Evolutionary conservation across 805 yeast genomes (phyloP), one percentile per base, ranked within the genome.

Genomic region (Pichia ethanolica): DNA sequence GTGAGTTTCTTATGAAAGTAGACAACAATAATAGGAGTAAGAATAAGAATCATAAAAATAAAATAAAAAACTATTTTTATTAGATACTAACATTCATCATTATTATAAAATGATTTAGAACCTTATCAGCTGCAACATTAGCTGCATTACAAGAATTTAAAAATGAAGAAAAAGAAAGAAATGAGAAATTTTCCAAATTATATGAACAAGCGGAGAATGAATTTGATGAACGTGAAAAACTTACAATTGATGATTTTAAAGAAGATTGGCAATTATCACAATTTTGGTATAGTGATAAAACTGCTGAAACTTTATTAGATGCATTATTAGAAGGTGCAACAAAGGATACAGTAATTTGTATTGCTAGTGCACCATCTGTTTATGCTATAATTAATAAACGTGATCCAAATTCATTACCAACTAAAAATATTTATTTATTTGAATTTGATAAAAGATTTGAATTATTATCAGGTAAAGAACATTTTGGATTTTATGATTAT

Each of bases 231-330:
- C 58, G 65, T 44, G 49, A 48, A 25, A 37, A 47, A 11, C 46
- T 61, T 11, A 50, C 65, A 25, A 90, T 90, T 66, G 87, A 83
- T 47, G 72, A 79, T 37, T 89, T 89, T 65, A 74, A 85, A 61
- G 97, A 89, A 66, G 96, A 89, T 66, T 89, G 97, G 97, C 93
- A 88, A 61, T 72, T 90, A 37, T 88, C 96, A 1, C 97, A 89
- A 65, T 89, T 89, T 68, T 89, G 97, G 89, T 89, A 88, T 61
- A 70, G 75, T 49, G 90, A 88, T 52, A 67, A 71, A 3, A 89
- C 97, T 0, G 89, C 96, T 0, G 75, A 73, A 46, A 61, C 67
- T 0, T 64, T 88, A 20, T 93, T 88, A 0, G 77, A 76, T 52
- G 93, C 87, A 7, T 69, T 89, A 39, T 65, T 89, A 12, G 86